Percentiles rank a stretch among this genome's conserved stretches.
phyloP scores from a whole-genome alignment of 306 rosid species.

The Lathyrus aphaca region DNA sequence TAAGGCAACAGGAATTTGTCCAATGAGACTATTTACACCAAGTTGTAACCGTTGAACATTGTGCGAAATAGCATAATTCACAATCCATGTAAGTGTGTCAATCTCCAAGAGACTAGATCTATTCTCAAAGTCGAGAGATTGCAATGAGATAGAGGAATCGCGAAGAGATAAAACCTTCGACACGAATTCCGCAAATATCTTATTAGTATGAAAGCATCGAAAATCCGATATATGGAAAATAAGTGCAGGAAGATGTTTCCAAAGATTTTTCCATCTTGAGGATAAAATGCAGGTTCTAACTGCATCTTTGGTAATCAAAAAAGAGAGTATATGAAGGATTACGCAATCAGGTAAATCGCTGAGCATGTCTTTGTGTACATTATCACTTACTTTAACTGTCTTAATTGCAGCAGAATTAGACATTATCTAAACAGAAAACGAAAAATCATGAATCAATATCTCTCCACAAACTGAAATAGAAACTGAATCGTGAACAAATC shows the following conservation, averaged over 20 bases:
- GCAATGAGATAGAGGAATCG: background rate
- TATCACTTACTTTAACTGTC: background rate
- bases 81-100: background rate
- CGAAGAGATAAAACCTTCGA: conserved; percentile 8
- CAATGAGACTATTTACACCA: background rate
- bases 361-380: conserved; percentile 2
- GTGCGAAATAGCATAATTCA: background rate
- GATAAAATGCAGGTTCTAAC: conserved; percentile 33
- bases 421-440: background rate
- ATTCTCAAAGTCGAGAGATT: conserved; percentile 7
- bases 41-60: conserved; percentile 12
- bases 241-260: conserved; percentile 21
- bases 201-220: background rate
- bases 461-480: too few species aligned
- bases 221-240: background rate
- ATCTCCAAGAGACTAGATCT: background rate
- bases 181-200: conserved; percentile 22
- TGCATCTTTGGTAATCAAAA: conserved; percentile 18
- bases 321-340: conserved; percentile 28
- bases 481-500: too few species aligned
- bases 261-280: conserved; percentile 21
- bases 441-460: too few species aligned
- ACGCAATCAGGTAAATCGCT: conserved; percentile 35
- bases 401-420: background rate
- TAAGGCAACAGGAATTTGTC: background rate